Conservation (phyloP, 2,329 filamentous ascomycete species). For the Ophiostoma australiae region DNA sequence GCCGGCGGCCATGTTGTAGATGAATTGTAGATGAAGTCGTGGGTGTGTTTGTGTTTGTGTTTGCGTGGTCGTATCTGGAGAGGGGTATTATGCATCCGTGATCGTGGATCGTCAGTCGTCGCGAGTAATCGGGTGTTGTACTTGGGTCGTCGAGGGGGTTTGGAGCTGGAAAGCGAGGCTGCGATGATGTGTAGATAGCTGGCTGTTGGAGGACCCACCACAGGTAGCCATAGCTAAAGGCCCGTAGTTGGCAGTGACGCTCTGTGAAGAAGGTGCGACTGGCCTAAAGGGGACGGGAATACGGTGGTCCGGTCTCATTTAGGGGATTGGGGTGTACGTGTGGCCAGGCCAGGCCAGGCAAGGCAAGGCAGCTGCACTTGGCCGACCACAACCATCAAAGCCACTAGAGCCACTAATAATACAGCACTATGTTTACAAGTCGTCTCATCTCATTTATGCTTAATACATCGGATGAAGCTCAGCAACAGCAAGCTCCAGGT, state of each 20-base stretch:
- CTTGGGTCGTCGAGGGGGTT: neutral
- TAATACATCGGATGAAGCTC: neutral
- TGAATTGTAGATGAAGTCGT: neutral
- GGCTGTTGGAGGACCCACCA: neutral
- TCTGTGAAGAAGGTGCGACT: neutral
- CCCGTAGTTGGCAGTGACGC: neutral
- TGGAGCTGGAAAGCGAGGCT: neutral
- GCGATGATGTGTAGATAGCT: constrained; percentile 1
- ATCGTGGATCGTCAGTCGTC: neutral
- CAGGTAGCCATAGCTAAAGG: neutral
- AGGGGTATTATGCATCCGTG: neutral
- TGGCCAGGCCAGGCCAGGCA: no score
- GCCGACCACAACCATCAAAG: no score
- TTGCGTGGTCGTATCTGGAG: neutral
- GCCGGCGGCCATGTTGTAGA: constrained; percentile 47
- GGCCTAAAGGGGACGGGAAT: neutral
- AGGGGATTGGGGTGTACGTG: neutral
- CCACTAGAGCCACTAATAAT: neutral
- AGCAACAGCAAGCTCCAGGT: neutral
- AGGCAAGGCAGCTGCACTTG: no score
- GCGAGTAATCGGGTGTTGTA: neutral
- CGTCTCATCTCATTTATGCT: neutral
- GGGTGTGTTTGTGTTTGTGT: neutral
- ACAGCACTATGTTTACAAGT: neutral
- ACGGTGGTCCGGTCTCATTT: neutral